Evolutionary conservation across 441 rosid species (phyloP).

Genomic region (Hura crepitans): DNA sequence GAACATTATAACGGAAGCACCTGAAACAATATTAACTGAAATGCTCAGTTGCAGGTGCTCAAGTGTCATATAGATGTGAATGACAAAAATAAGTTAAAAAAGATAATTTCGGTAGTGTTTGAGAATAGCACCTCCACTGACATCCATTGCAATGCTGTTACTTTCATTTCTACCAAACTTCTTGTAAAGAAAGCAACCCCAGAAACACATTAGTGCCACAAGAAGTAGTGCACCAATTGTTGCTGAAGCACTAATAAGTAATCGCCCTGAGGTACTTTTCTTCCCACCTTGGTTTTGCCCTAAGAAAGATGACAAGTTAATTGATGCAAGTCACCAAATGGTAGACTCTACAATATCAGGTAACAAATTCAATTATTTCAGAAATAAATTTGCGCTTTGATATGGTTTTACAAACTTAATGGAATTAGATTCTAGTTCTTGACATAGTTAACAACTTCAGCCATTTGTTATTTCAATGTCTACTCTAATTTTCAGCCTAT

Average conservation of each 20-base stretch:
- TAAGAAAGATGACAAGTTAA: conserved; percentile 31
- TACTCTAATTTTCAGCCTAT: not conserved
- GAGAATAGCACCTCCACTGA: conserved; percentile 67
- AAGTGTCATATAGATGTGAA: not conserved
- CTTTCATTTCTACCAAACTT: conserved; percentile 85
- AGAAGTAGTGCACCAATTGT: conserved; percentile 92
- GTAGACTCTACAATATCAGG: not conserved
- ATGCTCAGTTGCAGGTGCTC: conserved; percentile 20
- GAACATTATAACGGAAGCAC: conserved; percentile 94
- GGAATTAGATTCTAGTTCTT: not conserved
- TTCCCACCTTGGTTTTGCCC: conserved; percentile 60
- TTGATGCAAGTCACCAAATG: conserved; percentile 17
- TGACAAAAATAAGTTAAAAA: not conserved
- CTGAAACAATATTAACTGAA: conserved; percentile 38
- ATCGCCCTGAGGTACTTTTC: conserved; percentile 71
- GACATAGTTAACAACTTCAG: not conserved
- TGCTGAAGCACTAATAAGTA: conserved; percentile 88
- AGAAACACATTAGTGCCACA: conserved; percentile 98
- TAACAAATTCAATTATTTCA: conserved; percentile 10
- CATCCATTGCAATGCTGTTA: conserved; percentile 77
- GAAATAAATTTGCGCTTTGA: conserved; percentile 6
- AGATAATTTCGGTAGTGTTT: conserved; percentile 14
- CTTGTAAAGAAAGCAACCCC: conserved; percentile 98
- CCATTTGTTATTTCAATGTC: not conserved
- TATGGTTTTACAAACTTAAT: not conserved